Evolutionary conservation across 805 yeast species (phyloP), one percentile per base, ranked within the genome.

Genomic region (Lachancea cidri): DNA sequence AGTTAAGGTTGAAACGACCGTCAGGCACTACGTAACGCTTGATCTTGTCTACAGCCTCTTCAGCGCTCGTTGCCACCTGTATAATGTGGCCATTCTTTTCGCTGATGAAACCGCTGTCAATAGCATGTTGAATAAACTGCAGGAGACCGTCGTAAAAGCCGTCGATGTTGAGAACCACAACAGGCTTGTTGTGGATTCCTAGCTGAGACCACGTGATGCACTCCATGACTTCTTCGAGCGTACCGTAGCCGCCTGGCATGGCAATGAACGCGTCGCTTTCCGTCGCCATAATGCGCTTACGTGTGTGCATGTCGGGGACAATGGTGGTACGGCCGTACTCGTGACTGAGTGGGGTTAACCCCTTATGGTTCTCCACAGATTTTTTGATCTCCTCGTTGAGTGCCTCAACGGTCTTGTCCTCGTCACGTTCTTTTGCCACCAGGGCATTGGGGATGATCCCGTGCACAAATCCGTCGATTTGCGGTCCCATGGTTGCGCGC

Each of bases 241-340:
- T 86, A 38, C 96, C 96, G 59, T 79, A 86, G 2, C 96, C 96
- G 47, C 96, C 96, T 11, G 96, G 95, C 67, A 87, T 72, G 0
- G 95, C 95, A 34, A 87, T 76, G 62, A 87, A 87, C 0, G 91
- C 94, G 50, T 79, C 79, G n/a, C 91, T 81, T 60, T 83, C 89
- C 55, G 76, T 73, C 20, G 88, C 94, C 96, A 87, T 87, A 70
- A 83, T 53, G 59, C 80, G 73, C 70, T 87, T 87, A 59, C 96
- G 74, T 2, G 93, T 82, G 65, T 87, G 96, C 95, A 87, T 87
- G 57, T 86, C 95, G 39, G 76, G 72, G 2, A 87, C 96, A 51
- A 87, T 71, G 0, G 88, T 82, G 13, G 95, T 83, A 53, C 76
- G 74, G 27, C 95, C 95, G 57, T 83, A 86, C 31, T 65, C 67